phyloP scores from a whole-genome alignment of 1,139 yeast genomes.

The Saccharomycopsis hybrid region DNA sequence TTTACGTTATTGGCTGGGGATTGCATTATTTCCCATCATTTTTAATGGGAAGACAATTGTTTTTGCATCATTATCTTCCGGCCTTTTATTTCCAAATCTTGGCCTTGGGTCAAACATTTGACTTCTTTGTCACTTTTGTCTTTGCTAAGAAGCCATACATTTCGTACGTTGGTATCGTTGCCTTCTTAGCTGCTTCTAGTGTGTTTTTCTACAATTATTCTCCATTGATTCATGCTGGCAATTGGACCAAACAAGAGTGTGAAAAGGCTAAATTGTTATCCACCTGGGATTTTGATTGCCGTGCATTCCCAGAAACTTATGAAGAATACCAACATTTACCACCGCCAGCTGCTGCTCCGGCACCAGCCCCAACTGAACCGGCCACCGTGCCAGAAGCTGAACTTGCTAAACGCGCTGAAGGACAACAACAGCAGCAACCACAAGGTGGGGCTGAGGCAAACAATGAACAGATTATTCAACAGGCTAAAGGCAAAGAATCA shows the following conservation, averaged over 20 bases:
- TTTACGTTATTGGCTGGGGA: constrained; percentile 74
- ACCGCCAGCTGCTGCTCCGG: not conserved
- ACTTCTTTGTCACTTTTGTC: constrained; percentile 49
- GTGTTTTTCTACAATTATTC: constrained; percentile 58
- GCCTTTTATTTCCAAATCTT: constrained; percentile 84
- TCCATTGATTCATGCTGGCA: constrained; percentile 72
- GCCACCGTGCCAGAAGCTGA: constrained; percentile 7
- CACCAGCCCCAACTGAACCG: constrained; percentile 13
- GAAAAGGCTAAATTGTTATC: constrained; percentile 49
- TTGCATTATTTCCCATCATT: constrained; percentile 83
- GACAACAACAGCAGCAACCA: constrained; percentile 9
- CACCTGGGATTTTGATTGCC: constrained; percentile 86
- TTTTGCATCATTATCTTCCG: constrained; percentile 89
- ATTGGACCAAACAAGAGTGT: constrained; percentile 75
- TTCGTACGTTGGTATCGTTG: constrained; percentile 39
- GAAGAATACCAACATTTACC: constrained; percentile 13
- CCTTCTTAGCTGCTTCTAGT: constrained; percentile 45
- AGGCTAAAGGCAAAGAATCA: constrained; percentile 8
- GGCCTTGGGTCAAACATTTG: constrained; percentile 77
- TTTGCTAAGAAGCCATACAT: constrained; percentile 38
- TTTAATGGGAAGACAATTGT: constrained; percentile 90
- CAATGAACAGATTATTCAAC: constrained; percentile 27
- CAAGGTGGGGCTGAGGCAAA: constrained; percentile 16
- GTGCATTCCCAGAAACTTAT: constrained; percentile 38
- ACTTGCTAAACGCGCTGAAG: too few species aligned